Percentiles rank a stretch among this genome's conserved stretches.
These are phyloP conservation scores for Epichloe festucae DNA, from an alignment of 2,329 filamentous ascomycete genomes.

Conservation along the genomic window DNA sequence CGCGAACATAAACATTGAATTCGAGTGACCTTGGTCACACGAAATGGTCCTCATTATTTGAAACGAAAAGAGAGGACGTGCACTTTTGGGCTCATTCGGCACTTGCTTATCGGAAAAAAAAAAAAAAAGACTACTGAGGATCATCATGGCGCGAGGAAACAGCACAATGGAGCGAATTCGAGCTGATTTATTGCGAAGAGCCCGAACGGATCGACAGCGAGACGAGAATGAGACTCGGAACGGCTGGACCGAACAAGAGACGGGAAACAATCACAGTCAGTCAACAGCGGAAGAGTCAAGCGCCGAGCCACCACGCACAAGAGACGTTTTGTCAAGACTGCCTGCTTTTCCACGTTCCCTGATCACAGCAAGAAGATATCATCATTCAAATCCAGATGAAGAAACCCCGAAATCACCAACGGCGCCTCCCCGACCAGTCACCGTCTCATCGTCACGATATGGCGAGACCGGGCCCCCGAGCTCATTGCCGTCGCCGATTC, in stretches of 20 bases:
- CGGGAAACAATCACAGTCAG: not conserved
- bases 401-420: constrained; percentile 36
- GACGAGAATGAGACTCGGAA: not conserved
- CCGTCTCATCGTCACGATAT: constrained; percentile 2
- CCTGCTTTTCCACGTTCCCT: not conserved
- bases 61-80: too few species aligned
- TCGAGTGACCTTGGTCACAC: too few species aligned
- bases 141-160: constrained; percentile 11
- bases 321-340: not conserved
- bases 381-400: not conserved
- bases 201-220: constrained; percentile 14
- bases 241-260: not conserved
- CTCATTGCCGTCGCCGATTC: constrained; percentile 6
- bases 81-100: too few species aligned
- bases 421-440: constrained; percentile 11
- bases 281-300: constrained; percentile 4
- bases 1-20: too few species aligned
- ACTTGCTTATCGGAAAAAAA: too few species aligned
- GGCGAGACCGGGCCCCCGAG: constrained; percentile 4
- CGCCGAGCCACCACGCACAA: constrained; percentile 1
- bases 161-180: constrained; percentile 20
- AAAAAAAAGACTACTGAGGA: not conserved
- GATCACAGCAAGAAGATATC: not conserved
- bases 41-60: too few species aligned
- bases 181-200: constrained; percentile 19